phyloP scores from a whole-genome alignment of 2,329 filamentous ascomycete genomes.

The Apiospora pterosperma region DNA sequence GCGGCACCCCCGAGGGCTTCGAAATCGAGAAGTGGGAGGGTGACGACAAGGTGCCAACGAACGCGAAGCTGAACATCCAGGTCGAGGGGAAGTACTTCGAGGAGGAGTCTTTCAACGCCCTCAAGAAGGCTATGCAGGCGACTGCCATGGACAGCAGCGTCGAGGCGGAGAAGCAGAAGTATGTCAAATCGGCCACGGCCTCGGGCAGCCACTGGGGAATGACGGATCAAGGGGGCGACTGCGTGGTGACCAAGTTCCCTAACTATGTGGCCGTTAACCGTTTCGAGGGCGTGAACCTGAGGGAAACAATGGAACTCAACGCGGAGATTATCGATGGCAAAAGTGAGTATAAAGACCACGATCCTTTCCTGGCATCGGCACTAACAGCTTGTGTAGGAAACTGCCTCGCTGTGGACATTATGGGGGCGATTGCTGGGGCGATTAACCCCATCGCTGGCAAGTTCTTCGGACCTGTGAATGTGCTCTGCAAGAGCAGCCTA shows the following conservation, averaged over 20 bases:
- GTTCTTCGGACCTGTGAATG: constrained; percentile 4
- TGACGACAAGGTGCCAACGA: not conserved
- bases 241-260: not conserved
- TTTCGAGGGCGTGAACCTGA: constrained; percentile 1
- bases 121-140: not conserved
- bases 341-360: not conserved
- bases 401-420: not conserved
- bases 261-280: constrained; percentile 5
- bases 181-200: not conserved
- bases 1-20: not conserved
- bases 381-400: not conserved
- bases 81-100: constrained; percentile 2
- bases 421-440: constrained; percentile 4
- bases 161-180: not conserved
- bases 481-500: constrained; percentile 2
- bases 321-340: constrained; percentile 1
- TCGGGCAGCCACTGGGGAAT: not conserved
- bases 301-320: not conserved
- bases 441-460: constrained; percentile 3
- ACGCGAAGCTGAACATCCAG: constrained; percentile 2
- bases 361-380: too few relatives aligned
- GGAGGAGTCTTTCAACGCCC: not conserved
- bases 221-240: constrained; percentile 1
- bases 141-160: not conserved
- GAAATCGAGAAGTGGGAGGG: not conserved